Base-by-base conservation (phyloP, 202 grass and related monocot genomes). In the Elaeis oleifera region DNA sequence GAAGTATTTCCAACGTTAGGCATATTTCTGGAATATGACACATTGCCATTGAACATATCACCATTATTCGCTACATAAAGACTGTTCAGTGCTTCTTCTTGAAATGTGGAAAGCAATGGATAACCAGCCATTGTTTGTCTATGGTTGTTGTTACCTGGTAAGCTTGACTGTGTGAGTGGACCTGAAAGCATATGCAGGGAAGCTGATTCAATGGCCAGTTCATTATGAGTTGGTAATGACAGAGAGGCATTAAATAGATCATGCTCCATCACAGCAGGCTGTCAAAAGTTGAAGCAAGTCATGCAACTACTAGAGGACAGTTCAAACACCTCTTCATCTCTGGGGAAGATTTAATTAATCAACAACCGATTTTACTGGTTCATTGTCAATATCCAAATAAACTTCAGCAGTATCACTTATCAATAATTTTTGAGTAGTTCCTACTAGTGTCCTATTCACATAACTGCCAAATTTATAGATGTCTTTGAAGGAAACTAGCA, bases 41-140 rank as follows among this genome's bases (percentile, higher is more conserved):
- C 18, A 16, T 81, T 78, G 16, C 49, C 55, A 32, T 53, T 11
- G 59, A 59, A 50, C 24, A 62, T 20, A 61, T 7, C 11, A 22
- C 18, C 50, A 58, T 62, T 16, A 62, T n/a, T 29, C 61, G 23
- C 60, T 78, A 74, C 5, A 73, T 71, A 78, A 48, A 29, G 55
- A 58, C 25, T 39, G 59, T 18, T 68, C 69, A 77, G 71, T 56
- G 70, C 61, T 31, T 79, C 64, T n/a, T 80, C 58, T 27, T 68
- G 72, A 24, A 81, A 50, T 25, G 71, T 72, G 28, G 77, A 79
- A 79, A 78, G 77, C 14, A 70, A 81, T 36, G 81, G 44, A 60
- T 60, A 49, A 31, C 39, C 15, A n/a, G 17, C 36, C 24, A 62
- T 21, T 20, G 54, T 68, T 68, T 68, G 64, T 51, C 64, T 68